Base-by-base conservation (phyloP, 345 rosid genomes). In the Noccaea caerulescens region DNA sequence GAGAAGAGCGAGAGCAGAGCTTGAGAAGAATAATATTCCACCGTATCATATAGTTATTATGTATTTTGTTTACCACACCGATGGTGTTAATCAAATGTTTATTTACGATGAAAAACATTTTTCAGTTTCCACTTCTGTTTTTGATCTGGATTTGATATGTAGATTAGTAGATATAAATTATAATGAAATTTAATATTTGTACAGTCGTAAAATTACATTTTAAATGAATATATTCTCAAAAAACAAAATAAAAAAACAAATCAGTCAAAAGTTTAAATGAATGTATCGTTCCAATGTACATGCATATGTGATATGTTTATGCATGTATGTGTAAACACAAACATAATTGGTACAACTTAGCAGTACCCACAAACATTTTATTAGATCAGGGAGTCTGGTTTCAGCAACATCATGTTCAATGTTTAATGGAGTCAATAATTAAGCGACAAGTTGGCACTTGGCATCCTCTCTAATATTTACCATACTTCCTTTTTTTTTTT, bases 1-100 rank as follows among this genome's bases (percentile, higher is more conserved):
- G 91, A 84, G 82, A 90, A 90, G 72, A 77, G 89, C 87, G 88
- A 87, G 87, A 84, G 77, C 72, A 83, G 82, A 66, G 83, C 80
- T 80, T 87, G 69, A 84, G 67, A 25, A 25, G 27, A 1, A 25
- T 25, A 25, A 25, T 25, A 25, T 25, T 25, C 27, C 27, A 25
- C 27, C 27, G 27, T 25, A 25, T 25, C 1, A 25, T 25, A 25
- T 25, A 25, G 47, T 39, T 13, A 63, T 65, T 47, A 53, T 50
- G 61, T 63, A 49, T 25, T 63, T 71, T 76, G 37, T 67, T 78
- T 64, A 76, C 52, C 76, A 60, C 77, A 58, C 13, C 58, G 33
- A 64, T 77, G 3, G 80, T 78, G 79, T 76, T 83, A 65, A 49
- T 68, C 27, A 25, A 25, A 25, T 65, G 50, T 63, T 33, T 10